Conservation (phyloP, 2,329 filamentous ascomycete genomes). For the Diaporthe vexans region DNA sequence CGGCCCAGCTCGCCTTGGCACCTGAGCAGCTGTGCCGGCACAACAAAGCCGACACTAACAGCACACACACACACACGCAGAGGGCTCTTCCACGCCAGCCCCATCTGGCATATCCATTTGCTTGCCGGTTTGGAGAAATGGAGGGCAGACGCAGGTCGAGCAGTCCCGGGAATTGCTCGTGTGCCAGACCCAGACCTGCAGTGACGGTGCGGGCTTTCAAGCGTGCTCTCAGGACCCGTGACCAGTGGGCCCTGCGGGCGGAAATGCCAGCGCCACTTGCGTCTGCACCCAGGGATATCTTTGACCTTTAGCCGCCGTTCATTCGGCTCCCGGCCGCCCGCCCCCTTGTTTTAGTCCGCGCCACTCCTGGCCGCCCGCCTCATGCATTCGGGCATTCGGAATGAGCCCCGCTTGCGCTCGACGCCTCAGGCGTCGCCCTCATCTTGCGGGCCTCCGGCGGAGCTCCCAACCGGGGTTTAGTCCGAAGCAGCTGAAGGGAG, state of each 20-base stretch:
- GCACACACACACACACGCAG: too few species aligned
- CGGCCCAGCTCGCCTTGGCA: too few species aligned
- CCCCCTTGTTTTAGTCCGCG: slow-evolving; percentile 8
- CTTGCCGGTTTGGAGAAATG: too few species aligned
- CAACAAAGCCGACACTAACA: too few species aligned
- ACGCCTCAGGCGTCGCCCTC: neutral
- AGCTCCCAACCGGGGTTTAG: neutral
- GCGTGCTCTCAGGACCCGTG: neutral
- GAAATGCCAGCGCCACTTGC: slow-evolving; percentile 2
- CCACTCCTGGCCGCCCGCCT: slow-evolving; percentile 10
- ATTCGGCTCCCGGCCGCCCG: neutral
- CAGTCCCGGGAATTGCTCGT: too few species aligned
- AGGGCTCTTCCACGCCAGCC: too few species aligned
- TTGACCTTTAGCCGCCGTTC: slow-evolving; percentile 7
- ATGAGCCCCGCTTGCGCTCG: neutral
- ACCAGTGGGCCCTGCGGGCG: neutral
- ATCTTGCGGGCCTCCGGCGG: neutral
- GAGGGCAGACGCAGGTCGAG: too few species aligned
- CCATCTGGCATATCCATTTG: too few species aligned
- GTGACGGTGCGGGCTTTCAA: neutral
- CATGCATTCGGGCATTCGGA: slow-evolving; percentile 16
- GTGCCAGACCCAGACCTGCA: neutral
- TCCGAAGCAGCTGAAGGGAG: neutral
- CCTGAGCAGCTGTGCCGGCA: too few species aligned
- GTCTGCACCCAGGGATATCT: neutral